Evolutionary conservation across 768 basidiomycete species (phyloP), one percentile per base, ranked within the genome.

Genomic region (Porpolomopsis calyptriformis): DNA sequence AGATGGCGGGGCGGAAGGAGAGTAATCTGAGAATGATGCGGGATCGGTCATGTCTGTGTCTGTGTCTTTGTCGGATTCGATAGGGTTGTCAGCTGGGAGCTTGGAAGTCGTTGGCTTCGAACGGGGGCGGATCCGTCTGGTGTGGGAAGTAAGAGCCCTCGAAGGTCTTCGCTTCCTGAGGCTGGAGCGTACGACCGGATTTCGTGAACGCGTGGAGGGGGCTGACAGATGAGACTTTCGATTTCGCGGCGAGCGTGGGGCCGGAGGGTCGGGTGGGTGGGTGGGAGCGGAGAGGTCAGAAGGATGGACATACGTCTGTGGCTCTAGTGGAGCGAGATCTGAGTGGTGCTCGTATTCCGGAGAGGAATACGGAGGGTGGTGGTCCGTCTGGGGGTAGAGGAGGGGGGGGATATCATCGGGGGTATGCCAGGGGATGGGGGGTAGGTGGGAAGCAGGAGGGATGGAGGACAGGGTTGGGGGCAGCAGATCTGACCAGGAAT

Each of bases 1-100:
- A 19, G 45, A 41, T 23, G 35, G 22, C 35, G 40, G 19, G 43
- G 51, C 27, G 48, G 41, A 37, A 46, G 52, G 45, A 3, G 42
- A 29, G 19, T 31, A 43, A n/a, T 24, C 25, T 19, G 42, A 43
- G 27, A 3, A 19, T 3, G 42, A 33, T 12, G 29, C 20, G 20
- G 44, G 37, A 12, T 36, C 19, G 14, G 44, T 18, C 12, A 11
- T 8, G 35, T 45, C 33, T 7, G 20, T 19, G 33, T 45, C 33
- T 5, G 33, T 3, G 9, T 36, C 44, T 6, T 23, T 16, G 37
- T n/a, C 20, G 37, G 8, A 8, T 18, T 38, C n/a, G 16, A 16
- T n/a, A 8, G 37, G 37, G 37, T 18, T 38, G n/a, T n/a, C n/a
- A n/a, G n/a, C n/a, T n/a, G n/a, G n/a, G n/a, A n/a, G n/a, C n/a